Base-by-base conservation (phyloP, 805 yeast genomes). In the Lachancea meyersii region DNA sequence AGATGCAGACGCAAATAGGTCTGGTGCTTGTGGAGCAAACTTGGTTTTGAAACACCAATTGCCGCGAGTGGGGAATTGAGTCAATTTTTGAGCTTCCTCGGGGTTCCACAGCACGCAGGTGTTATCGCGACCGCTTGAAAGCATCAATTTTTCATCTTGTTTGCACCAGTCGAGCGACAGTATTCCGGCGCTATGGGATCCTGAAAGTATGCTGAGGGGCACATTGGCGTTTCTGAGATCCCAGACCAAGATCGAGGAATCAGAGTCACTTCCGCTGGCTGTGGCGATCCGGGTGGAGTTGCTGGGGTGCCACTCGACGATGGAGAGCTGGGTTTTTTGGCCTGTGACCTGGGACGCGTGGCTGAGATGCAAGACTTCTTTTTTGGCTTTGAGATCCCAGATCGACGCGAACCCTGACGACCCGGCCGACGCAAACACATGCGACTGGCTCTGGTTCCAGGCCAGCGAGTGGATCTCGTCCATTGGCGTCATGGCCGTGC, bases 51-150 rank as follows among this genome's bases (percentile, higher is more conserved):
- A 93, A 11, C 86, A 81, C 98, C 98, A 93, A 64, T 87, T 89
- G 28, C 94, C 84, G 27, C 94, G 77, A 10, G 94, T 77, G 41
- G 97, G 97, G 62, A 86, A 93, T 57, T 86, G 85, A 4, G 93
- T 95, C 49, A 91, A 67, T 55, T 77, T 75, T 44, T 69, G 69
- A 36, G 89, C 94, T 17, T 75, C 65, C 41, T 77, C 67, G 21
- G 97, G 96, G 63, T 93, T 87, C 98, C 98, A 93, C 53, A 93
- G 69, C 48, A 80, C 67, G 4, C 94, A 86, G 24, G 86, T 69
- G 61, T 88, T 88, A 64, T 93, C 98, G 56, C 86, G 84, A 46
- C 97, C 97, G 60, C 91, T 77, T n/a, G 97, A 86, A 33, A 93
- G 68, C 53, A 93, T 70, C 50, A 93, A 71, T 38, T 72, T 71